Evolutionary conservation across 768 basidiomycete species (phyloP), one percentile per base, ranked within the genome.

Genomic region (Crassisporium funariophilum): DNA sequence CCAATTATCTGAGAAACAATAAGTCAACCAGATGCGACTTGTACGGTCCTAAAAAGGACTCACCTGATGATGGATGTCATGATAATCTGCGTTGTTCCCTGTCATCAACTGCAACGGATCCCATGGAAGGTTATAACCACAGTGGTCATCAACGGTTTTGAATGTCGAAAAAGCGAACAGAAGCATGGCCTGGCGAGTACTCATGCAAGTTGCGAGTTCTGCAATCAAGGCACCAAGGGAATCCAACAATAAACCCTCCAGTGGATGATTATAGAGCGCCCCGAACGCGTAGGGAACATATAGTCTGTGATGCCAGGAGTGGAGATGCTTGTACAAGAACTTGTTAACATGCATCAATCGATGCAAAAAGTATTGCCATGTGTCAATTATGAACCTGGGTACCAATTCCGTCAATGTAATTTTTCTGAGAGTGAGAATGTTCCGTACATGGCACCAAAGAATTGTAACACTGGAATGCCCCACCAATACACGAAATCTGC

Each of bases 241-340:
- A 65, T 99, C 97, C 53, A 99, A 77, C 1, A 95, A 50, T 62
- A 99, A 86, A 1, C 95, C 97, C 63, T 99, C 97, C 25, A 98
- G 57, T 0, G 95, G 95, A 64, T 98, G 95, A 66, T 98, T 99
- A 76, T 99, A 99, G 4, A 98, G 74, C 15, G 97, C 88, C 13
- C 97, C 97, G 59, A 88, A 99, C 0, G 97, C 92, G 61, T 97
- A 98, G 1, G 97, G 95, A 5, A 95, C 93, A 63, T 98, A 95
- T 6, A 99, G 83, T 7, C 93, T 79, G 65, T 99, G 97, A 67
- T 99, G 97, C 68, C 87, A 85, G 0, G 91, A 92, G 66, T 99
- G 97, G 53, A 98, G 76, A 43, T 90, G 83, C 54, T 83, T 88
- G 73, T 95, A 99, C 23, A 98, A 76, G 68, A 81, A 98, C 55